A percentile compares a stretch with the other conserved stretches of the same genome.
Evolutionary conservation across 2,329 filamentous ascomycete genomes (phyloP).

Genomic region (Colletotrichum costaricense): DNA sequence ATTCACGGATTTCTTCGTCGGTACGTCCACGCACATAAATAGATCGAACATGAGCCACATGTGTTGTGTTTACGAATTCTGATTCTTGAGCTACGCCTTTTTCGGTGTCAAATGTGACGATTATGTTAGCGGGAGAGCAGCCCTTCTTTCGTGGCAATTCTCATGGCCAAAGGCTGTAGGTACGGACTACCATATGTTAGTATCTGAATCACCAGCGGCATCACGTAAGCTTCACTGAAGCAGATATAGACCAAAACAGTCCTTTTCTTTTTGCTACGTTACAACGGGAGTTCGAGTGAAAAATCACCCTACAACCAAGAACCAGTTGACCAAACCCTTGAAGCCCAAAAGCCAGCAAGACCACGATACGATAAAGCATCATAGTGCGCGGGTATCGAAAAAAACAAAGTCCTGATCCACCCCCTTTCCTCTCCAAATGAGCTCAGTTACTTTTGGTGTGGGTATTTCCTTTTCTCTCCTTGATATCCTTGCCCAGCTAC

Average conservation of each 20-base stretch:
- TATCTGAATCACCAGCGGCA: too few relatives aligned
- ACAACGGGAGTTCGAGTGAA: not conserved
- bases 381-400: slow-evolving; percentile 5
- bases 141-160: too few relatives aligned
- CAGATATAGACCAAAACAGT: not conserved
- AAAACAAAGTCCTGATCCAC: not conserved
- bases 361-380: slow-evolving; percentile 9
- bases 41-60: too few relatives aligned
- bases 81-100: too few relatives aligned
- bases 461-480: slow-evolving; percentile 25
- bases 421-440: slow-evolving; percentile 4
- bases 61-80: too few relatives aligned
- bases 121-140: too few relatives aligned
- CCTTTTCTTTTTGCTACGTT: not conserved
- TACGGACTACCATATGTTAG: not conserved
- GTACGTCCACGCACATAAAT: too few relatives aligned
- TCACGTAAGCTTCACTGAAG: not conserved
- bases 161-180: too few relatives aligned
- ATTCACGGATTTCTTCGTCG: too few relatives aligned
- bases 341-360: slow-evolving; percentile 15
- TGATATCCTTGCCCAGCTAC: not conserved
- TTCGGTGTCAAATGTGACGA: too few relatives aligned
- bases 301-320: slow-evolving; percentile 15
- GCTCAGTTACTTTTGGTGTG: not conserved
- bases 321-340: slow-evolving; percentile 7